phyloP scores from a whole-genome alignment of 2,329 filamentous ascomycete genomes.

The Cladosporium sp. region DNA sequence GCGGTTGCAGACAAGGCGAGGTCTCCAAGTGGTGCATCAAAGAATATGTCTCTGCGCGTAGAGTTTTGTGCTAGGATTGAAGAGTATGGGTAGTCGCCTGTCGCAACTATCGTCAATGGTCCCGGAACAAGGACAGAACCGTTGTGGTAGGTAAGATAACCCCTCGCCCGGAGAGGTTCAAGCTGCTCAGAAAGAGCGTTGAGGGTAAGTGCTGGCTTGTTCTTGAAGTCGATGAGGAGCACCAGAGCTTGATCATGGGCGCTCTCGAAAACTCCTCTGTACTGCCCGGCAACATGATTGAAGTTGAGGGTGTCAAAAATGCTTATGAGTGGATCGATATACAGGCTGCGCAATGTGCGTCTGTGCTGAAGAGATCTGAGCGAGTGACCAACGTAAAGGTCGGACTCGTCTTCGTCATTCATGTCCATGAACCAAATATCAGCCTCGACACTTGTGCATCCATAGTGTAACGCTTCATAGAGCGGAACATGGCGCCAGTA shows the following conservation, averaged over 20 bases:
- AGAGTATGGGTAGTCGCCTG: conserved; percentile 60
- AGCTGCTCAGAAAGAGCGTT: conserved; percentile 53
- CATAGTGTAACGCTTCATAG: conserved; percentile 56
- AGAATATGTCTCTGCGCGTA: conserved; percentile 54
- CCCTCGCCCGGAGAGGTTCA: conserved; percentile 53
- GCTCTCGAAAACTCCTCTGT: conserved; percentile 49
- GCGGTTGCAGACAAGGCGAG: conserved; percentile 3
- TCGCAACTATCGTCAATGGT: conserved; percentile 65
- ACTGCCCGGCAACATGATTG: not conserved
- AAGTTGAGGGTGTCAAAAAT: conserved; percentile 44
- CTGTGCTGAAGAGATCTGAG: conserved; percentile 49
- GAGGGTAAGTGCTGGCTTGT: conserved; percentile 49
- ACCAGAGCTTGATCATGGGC: conserved; percentile 44
- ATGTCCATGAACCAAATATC: conserved; percentile 57
- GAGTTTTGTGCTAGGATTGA: conserved; percentile 46
- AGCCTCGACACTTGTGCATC: conserved; percentile 63
- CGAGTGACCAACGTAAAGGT: conserved; percentile 63
- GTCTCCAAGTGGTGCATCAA: conserved; percentile 58
- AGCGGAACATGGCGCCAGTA: conserved; percentile 64
- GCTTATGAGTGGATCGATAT: conserved; percentile 60
- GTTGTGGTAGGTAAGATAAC: conserved; percentile 49
- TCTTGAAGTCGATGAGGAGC: conserved; percentile 69
- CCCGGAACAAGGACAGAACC: conserved; percentile 49
- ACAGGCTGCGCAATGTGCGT: conserved; percentile 59
- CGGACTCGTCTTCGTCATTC: conserved; percentile 38